These are phyloP conservation scores for Carallia brachiata DNA, from an alignment of 345 rosid species.

Conservation along the genomic window DNA sequence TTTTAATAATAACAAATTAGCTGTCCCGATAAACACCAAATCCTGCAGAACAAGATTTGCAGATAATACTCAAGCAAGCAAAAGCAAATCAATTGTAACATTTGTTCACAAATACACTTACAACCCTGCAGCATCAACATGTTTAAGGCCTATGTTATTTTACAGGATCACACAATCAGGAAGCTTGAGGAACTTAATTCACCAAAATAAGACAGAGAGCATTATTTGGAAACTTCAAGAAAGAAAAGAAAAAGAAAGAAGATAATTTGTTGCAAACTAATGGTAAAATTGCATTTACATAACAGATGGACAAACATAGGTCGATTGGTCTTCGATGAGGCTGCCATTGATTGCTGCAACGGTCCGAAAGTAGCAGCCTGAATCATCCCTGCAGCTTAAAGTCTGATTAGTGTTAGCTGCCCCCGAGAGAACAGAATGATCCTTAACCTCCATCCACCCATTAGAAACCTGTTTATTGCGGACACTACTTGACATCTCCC, in stretches of 20 bases:
- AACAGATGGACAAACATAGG: conserved; percentile 39
- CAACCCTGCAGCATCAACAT: too few relatives aligned
- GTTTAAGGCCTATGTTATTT: too few relatives aligned
- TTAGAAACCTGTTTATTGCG: conserved; percentile 47
- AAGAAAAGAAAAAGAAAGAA: neutral
- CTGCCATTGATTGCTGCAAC: conserved; percentile 42
- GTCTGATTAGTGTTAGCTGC: conserved; percentile 49
- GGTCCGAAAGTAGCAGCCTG: conserved; percentile 49
- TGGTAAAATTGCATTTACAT: conserved; percentile 1
- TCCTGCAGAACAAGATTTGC: too few relatives aligned
- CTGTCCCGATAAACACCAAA: too few relatives aligned
- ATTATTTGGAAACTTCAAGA: neutral
- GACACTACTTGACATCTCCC: conserved; percentile 26
- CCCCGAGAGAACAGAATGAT: conserved; percentile 61
- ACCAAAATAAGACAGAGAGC: neutral
- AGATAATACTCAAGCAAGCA: too few relatives aligned
- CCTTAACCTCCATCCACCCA: conserved; percentile 87
- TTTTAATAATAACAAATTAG: too few relatives aligned
- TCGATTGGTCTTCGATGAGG: conserved; percentile 38
- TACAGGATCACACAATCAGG: too few relatives aligned
- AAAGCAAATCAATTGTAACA: too few relatives aligned
- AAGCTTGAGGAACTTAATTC: too few relatives aligned
- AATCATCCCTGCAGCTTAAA: conserved; percentile 37
- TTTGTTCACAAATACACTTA: too few relatives aligned
- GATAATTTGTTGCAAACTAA: neutral